Evolutionary conservation across 805 yeast species (phyloP).

Genomic region (Priceomyces medius): DNA sequence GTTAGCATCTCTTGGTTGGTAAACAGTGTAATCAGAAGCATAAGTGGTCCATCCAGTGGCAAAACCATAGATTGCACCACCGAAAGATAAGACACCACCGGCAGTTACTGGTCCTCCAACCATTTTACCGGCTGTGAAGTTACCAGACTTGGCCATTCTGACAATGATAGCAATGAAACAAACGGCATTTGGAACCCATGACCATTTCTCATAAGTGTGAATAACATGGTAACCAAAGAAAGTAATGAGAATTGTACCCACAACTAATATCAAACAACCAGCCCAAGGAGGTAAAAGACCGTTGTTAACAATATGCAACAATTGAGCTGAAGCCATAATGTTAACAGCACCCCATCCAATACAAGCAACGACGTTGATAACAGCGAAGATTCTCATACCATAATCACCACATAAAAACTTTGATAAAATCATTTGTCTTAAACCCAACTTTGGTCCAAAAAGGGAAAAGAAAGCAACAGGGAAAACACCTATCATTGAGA

Average conservation of each 20-base stretch:
- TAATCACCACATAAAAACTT: constrained; percentile 74
- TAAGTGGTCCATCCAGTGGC: constrained; percentile 95
- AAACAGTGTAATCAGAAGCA: constrained; percentile 89
- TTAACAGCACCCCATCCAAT: constrained; percentile 96
- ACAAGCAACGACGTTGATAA: constrained; percentile 79
- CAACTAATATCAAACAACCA: constrained; percentile 72
- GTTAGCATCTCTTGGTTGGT: constrained; percentile 69
- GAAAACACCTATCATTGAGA: constrained; percentile 66
- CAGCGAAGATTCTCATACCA: constrained; percentile 73
- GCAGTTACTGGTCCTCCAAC: constrained; percentile 65
- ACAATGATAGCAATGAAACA: constrained; percentile 78
- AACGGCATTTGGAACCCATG: constrained; percentile 81
- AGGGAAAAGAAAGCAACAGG: constrained; percentile 83
- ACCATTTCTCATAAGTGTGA: constrained; percentile 78
- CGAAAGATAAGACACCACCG: constrained; percentile 75
- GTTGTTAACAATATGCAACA: constrained; percentile 72
- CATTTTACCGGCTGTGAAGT: constrained; percentile 44
- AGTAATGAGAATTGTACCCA: constrained; percentile 68
- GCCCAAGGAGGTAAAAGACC: constrained; percentile 82
- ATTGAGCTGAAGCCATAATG: constrained; percentile 84
- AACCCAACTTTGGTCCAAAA: constrained; percentile 81
- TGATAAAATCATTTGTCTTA: constrained; percentile 84
- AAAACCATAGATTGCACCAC: constrained; percentile 80
- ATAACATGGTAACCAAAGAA: constrained; percentile 83
- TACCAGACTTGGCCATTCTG: constrained; percentile 64